Base-by-base conservation (phyloP, 495 filamentous ascomycete genomes). In the Cercophora sp. region DNA sequence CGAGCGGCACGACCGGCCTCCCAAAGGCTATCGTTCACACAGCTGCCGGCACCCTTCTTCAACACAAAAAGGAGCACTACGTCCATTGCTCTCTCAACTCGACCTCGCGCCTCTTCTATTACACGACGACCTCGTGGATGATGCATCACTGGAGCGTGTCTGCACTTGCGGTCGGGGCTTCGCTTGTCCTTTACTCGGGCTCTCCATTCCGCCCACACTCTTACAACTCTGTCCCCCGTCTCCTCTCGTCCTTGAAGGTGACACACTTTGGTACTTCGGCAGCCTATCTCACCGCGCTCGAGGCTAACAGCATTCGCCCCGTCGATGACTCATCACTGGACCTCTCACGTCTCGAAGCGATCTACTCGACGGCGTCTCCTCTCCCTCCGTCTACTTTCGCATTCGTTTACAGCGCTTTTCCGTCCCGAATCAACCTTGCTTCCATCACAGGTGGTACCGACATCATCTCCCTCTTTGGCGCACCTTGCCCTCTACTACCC, bases 111-210 rank as follows among this genome's bases (percentile, higher is more conserved):
- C 61, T 78, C 88, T 54, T 92, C 82, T 70, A 70, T 71, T 95
- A 93, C 70, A 96, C 89, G 64, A 95, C 91, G 2, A 96, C 91
- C 2, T 85, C 82, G 24, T 94, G 91, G 89, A 93, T 95, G 90
- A 96, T 96, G 91, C 93, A 89, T 87, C 91, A 96, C 66, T 96
- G 91, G 91, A 82, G 90, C 36, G 82, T 95, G 16, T 91, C 88
- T 4, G 88, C 81, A 0, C 79, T 96, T 8, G 85, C 88, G 9
- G 83, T 79, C 47, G 91, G 90, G 49, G 78, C 86, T 5, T 91
- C 88, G 1, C 75, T 96, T 34, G 79, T 96, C 18, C 77, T 95
- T 3, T 96, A 96, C 67, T 87, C 93, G 55, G 91, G 91, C 25
- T 93, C 88, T 0, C 91, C 91, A 15, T 96, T 96, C 76, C 74